Percentiles rank a stretch among this genome's conserved stretches.
These are phyloP conservation scores for Medicago truncatula DNA, from an alignment of 306 rosid genomes.

Conservation along the genomic window DNA sequence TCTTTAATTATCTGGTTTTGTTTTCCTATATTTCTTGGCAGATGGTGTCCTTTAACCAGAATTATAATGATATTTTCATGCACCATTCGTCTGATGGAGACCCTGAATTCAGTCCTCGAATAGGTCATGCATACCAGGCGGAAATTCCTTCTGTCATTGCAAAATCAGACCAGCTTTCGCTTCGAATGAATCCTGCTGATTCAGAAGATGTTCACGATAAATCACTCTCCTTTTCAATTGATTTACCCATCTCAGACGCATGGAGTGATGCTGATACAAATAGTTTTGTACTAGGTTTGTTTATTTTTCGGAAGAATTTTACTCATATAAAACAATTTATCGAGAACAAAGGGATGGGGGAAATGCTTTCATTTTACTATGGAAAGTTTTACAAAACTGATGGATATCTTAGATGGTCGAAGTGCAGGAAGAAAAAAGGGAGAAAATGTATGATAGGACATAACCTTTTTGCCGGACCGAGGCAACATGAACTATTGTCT, in stretches of 20 bases:
- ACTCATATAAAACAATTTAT: neutral
- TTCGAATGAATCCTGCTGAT: neutral
- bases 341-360: constrained; percentile 57
- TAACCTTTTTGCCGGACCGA: constrained; percentile 50
- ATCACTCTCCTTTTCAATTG: neutral
- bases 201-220: neutral
- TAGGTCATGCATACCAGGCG: constrained; percentile 73
- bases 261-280: constrained; percentile 59
- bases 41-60: neutral
- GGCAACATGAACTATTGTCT: constrained; percentile 66
- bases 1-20: neutral
- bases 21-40: constrained; percentile 32
- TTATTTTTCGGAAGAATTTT: neutral
- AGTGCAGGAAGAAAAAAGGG: constrained; percentile 58
- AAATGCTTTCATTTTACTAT: constrained; percentile 73
- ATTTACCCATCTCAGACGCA: neutral
- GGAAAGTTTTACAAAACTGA: constrained; percentile 72
- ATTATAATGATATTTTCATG: constrained; percentile 35
- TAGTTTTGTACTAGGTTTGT: constrained; percentile 63
- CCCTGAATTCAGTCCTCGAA: constrained; percentile 57
- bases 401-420: constrained; percentile 69
- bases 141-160: constrained; percentile 59
- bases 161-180: constrained; percentile 46
- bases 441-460: constrained; percentile 50
- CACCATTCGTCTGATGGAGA: constrained; percentile 16